Conservation (phyloP, 192 early-diverging fungal genomes). For the Entophlyctis luteolus region DNA sequence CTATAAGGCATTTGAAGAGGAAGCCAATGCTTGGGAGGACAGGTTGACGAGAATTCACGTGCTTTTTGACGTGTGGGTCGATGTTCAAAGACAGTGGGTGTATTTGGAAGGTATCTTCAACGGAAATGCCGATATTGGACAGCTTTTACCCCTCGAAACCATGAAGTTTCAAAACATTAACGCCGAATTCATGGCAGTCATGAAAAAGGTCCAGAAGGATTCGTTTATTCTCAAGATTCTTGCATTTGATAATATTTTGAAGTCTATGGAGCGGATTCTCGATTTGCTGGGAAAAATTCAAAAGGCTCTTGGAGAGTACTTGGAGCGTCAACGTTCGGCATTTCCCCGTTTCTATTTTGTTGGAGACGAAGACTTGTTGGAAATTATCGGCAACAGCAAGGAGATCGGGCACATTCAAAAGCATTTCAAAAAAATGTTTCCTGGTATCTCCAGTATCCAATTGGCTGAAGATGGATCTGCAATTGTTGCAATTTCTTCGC, state of each 20-base stretch:
- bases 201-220: constrained; percentile 99
- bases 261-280: constrained; percentile 88
- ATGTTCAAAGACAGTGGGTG: constrained; percentile 99
- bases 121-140: constrained; percentile 94
- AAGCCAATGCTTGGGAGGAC: constrained; percentile 91
- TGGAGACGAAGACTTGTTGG: constrained; percentile 99
- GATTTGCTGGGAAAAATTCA: constrained; percentile 94
- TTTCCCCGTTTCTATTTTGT: constrained; percentile 99
- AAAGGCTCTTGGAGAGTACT: constrained; percentile 96
- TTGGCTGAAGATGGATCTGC: constrained; percentile 71
- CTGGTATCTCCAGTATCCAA: constrained; percentile 82
- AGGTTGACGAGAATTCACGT: constrained; percentile 92
- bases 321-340: constrained; percentile 91
- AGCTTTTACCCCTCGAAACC: constrained; percentile 92
- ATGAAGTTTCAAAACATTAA: constrained; percentile 96
- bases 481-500: constrained; percentile 82
- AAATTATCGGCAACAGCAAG: constrained; percentile 98
- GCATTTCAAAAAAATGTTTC: constrained; percentile 99
- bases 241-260: constrained; percentile 88
- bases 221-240: constrained; percentile 95
- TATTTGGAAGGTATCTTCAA: constrained; percentile 99
- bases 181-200: constrained; percentile 92
- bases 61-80: constrained; percentile 99
- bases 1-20: constrained; percentile 97
- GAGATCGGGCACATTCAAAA: constrained; percentile 94